Conservation (phyloP, 2,329 filamentous ascomycete genomes). For the Paraconiothyrium sp. region DNA sequence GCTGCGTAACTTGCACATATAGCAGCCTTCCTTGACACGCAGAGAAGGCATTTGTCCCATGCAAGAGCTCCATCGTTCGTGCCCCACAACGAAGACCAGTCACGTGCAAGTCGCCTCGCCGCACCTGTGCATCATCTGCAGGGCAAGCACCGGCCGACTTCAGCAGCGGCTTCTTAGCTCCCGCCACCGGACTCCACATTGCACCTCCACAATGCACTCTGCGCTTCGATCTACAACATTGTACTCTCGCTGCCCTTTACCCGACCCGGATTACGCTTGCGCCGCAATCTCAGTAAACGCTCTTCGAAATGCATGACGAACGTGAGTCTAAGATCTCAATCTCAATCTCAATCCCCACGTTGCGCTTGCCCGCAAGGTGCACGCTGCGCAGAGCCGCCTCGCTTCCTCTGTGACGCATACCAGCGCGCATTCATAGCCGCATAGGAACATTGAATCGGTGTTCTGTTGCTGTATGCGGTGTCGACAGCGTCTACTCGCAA, state of each 20-base stretch:
- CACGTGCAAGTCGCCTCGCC: background rate
- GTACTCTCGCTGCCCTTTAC: constrained; percentile 9
- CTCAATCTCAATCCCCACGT: constrained; percentile 15
- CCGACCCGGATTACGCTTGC: constrained; percentile 18
- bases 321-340: constrained; percentile 35
- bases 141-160: background rate
- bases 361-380: constrained; percentile 8
- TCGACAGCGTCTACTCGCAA: background rate
- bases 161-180: background rate
- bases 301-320: constrained; percentile 48
- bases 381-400: background rate
- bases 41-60: background rate
- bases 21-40: too few relatives aligned
- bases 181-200: constrained; percentile 13
- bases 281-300: constrained; percentile 9
- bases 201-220: constrained; percentile 6
- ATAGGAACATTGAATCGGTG: background rate
- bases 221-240: background rate
- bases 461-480: background rate
- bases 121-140: background rate
- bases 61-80: background rate
- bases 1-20: background rate
- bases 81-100: constrained; percentile 1
- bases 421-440: background rate
- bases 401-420: background rate